Base-by-base conservation (phyloP, 2,329 filamentous ascomycete genomes). In the Trichoderma sp. region DNA sequence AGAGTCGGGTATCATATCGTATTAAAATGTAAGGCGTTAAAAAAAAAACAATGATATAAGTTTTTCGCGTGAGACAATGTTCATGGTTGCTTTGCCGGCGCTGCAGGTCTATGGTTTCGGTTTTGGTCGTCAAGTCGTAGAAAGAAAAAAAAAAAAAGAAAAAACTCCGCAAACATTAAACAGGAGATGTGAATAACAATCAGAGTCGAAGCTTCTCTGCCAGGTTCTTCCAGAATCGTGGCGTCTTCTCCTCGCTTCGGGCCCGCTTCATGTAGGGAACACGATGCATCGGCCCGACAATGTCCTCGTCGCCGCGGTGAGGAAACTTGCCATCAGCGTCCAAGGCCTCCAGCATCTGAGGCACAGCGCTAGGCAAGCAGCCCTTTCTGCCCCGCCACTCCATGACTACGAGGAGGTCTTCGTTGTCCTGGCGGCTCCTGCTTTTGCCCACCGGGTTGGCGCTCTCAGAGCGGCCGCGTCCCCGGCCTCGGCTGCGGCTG, bases 281-380 rank as follows among this genome's bases (percentile, higher is more conserved):
- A 14, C 86, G 86, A 73, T 89, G 88, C 94, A 97, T 97, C 7
- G 94, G 94, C 1, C 94, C 94, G 55, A 97, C 93, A 77, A 97
- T 96, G 78, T 97, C 94, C 74, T 94, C 91, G 75, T 97, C 94
- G 64, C 94, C 94, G 37, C 95, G 87, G 74, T 90, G 89, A 28
- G 94, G 94, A 75, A 97, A 97, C 79, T 97, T 97, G 76, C 91
- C 91, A 71, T 91, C 86, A 76, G 90, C 84, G 76, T 92, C 89
- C 71, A 89, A 83, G 68, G 89, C 83, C 76, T 91, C 88, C 71
- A 90, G 83, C 73, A 94, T 86, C 30, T 87, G 85, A 0, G 91
- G 91, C 72, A 94, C 88, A 68, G 87, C 87, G 69, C 87, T 87
- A 52, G 90, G 84, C 34, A 89, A 82, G 69, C 85, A 81, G 66